Conservation (phyloP, 441 rosid species). For the Hura crepitans region DNA sequence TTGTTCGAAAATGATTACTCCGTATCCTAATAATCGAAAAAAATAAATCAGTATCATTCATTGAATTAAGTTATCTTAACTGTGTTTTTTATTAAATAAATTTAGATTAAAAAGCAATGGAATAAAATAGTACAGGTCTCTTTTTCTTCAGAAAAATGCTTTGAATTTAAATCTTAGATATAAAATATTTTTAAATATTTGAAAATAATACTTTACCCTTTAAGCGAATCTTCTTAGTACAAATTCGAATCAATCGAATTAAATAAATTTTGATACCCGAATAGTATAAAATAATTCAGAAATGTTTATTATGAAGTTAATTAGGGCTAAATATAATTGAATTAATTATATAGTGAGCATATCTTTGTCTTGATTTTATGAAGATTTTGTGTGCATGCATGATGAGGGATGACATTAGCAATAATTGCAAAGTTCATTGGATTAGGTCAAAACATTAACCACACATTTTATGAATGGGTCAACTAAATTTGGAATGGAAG, state of each 20-base stretch:
- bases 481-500: not conserved
- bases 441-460: conserved; percentile 3
- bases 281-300: too few species aligned
- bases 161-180: too few species aligned
- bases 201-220: too few species aligned
- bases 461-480: not conserved
- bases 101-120: not conserved
- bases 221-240: too few species aligned
- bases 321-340: not conserved
- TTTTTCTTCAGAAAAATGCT: too few species aligned
- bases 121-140: too few species aligned
- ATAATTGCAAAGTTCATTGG: not conserved
- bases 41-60: conserved; percentile 9
- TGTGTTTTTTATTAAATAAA: too few species aligned
- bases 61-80: conserved; percentile 13
- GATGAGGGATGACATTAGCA: not conserved
- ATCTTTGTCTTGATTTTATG: conserved; percentile 13
- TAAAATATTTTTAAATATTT: too few species aligned
- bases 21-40: not conserved
- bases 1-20: conserved; percentile 20
- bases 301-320: not conserved
- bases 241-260: too few species aligned
- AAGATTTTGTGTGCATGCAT: not conserved
- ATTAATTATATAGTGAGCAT: not conserved
- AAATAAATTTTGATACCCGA: too few species aligned